phyloP scores from a whole-genome alignment of 2,329 filamentous ascomycete species.

The Leptoxyphium fumago region DNA sequence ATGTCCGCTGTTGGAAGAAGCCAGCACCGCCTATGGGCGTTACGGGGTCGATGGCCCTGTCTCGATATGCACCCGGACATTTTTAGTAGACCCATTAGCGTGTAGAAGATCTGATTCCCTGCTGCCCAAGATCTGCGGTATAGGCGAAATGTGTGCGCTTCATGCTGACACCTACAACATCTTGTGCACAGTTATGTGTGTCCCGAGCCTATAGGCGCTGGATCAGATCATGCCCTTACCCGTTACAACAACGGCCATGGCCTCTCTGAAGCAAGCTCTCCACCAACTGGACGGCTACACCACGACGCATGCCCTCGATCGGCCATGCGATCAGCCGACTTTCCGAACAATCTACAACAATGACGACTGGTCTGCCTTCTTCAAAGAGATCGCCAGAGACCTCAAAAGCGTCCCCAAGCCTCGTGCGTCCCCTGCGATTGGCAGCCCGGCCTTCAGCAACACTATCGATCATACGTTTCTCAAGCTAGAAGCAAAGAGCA shows the following conservation, averaged over 20 bases:
- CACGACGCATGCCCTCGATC: background rate
- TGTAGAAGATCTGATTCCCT: too few species aligned
- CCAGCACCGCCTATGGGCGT: too few species aligned
- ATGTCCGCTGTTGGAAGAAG: too few species aligned
- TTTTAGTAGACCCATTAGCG: too few species aligned
- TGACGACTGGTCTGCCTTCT: constrained; percentile 28
- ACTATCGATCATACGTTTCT: constrained; percentile 36
- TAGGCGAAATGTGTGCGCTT: too few species aligned
- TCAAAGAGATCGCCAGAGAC: constrained; percentile 14
- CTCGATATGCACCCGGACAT: too few species aligned
- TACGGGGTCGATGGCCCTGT: too few species aligned
- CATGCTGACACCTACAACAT: too few species aligned
- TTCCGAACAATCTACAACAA: constrained; percentile 20
- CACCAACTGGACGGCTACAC: background rate
- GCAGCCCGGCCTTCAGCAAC: constrained; percentile 11
- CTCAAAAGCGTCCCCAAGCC: background rate
- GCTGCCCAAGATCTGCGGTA: too few species aligned
- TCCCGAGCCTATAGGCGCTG: too few species aligned
- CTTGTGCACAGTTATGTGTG: too few species aligned
- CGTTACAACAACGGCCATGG: background rate
- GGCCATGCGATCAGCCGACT: background rate
- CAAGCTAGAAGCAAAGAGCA: constrained; percentile 32
- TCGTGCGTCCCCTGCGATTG: constrained; percentile 1
- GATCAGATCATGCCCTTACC: too few species aligned
- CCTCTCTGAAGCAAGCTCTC: background rate